phyloP scores from a whole-genome alignment of 108 stramenopile genomes.

The Pseudonitzschia delicatissima region DNA sequence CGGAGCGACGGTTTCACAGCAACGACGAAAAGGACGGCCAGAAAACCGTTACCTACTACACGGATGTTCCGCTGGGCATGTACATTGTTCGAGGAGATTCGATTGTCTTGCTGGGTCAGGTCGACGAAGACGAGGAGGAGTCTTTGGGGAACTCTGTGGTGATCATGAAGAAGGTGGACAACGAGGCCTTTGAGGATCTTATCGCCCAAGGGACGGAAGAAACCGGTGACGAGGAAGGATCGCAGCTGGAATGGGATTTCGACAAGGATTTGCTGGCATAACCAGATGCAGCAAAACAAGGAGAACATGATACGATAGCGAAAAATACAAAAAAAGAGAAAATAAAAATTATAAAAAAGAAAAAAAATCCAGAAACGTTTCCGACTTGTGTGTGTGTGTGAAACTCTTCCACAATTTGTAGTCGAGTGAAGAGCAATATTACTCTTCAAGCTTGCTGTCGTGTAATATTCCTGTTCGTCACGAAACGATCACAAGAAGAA shows the following conservation, averaged over 20 bases:
- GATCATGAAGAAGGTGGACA: constrained; percentile 42
- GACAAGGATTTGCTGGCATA: constrained; percentile 77
- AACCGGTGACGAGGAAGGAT: constrained; percentile 27
- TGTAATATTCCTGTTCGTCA: too few relatives aligned
- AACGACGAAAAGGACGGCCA: constrained; percentile 15
- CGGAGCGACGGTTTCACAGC: constrained; percentile 75
- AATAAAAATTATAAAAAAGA: too few relatives aligned
- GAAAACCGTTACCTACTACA: constrained; percentile 46
- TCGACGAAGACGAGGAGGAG: constrained; percentile 36
- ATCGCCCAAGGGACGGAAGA: constrained; percentile 13
- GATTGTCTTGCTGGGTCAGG: constrained; percentile 88
- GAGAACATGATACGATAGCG: too few relatives aligned
- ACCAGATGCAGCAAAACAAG: neutral
- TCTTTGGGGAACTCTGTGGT: constrained; percentile 2
- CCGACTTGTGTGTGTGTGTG: too few relatives aligned
- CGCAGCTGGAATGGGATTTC: constrained; percentile 72
- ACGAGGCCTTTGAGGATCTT: constrained; percentile 59
- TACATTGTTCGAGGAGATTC: constrained; percentile 91
- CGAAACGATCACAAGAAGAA: too few relatives aligned
- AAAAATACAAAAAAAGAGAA: too few relatives aligned
- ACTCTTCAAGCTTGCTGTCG: too few relatives aligned
- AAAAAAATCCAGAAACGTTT: too few relatives aligned
- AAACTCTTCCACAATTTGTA: too few relatives aligned
- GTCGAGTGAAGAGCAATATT: too few relatives aligned
- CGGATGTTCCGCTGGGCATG: constrained; percentile 83